Base-by-base conservation (phyloP, 2,329 filamentous ascomycete genomes). In the Venturia pyrina region DNA sequence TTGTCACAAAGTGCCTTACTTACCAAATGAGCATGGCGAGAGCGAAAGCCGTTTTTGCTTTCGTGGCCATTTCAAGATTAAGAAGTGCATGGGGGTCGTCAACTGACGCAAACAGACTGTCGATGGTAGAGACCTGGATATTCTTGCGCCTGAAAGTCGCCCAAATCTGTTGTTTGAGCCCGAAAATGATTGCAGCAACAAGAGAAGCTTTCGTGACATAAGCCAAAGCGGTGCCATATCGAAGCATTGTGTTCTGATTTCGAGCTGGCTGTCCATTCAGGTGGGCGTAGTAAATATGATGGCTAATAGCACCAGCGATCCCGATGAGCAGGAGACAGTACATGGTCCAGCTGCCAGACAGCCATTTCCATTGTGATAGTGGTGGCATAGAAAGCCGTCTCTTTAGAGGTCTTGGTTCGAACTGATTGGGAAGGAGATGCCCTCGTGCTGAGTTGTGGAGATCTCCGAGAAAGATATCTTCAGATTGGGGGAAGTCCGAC, bases 111-210 rank as follows among this genome's bases (percentile, higher is more conserved):
- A 77, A 76, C 0, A 76, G 69, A 2, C 73, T 72, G 67, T 77
- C 75, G 59, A 77, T 77, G 13, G 73, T 74, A 13, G 69, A 71
- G 56, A 77, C 72, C 4, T 74, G 76, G 72, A 77, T 73, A 0
- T 75, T 74, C 60, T 73, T 75, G 6, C 66, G 69, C 44, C 75
- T 69, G 65, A 76, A 73, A 0, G 75, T 76, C 41, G 73, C 71
- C 75, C 75, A 77, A 68, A 76, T 76, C 40, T 75, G 67, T 63
- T 77, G 75, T 44, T 74, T 69, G 63, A 76, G 76, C 64, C 73
- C 73, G 46, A 76, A 68, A 24, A 77, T 69, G 8, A 73, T 71
- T 5, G 69, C 69, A 8, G 73, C 74, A 10, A 76, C 74, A 48
- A 77, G 69, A 28, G 72, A 75, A 32, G 73, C 73, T 67, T 76